phyloP scores from a whole-genome alignment of 2,329 filamentous ascomycete species.

The Fusarium lateritium region DNA sequence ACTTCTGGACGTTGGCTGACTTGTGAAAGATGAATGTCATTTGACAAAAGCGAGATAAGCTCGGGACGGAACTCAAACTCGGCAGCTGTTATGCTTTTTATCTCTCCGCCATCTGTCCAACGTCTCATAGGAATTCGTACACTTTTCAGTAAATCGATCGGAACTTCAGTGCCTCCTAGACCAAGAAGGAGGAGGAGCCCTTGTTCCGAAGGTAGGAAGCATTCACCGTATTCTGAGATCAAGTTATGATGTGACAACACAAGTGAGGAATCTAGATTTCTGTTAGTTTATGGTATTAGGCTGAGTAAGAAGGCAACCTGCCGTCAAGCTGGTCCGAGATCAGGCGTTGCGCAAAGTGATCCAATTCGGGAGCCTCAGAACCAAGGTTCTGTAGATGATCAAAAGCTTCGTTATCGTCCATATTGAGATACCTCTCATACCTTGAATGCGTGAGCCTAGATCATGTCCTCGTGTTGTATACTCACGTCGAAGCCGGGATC shows the following conservation, averaged over 20 bases:
- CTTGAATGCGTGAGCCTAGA: constrained; percentile 29
- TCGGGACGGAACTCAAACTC: constrained; percentile 46
- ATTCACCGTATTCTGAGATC: constrained; percentile 45
- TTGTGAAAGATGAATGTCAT: constrained; percentile 23
- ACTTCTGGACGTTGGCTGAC: constrained; percentile 31
- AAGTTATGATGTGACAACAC: constrained; percentile 46
- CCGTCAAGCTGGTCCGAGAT: constrained; percentile 43
- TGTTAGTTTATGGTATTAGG: not conserved
- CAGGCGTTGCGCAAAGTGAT: constrained; percentile 44
- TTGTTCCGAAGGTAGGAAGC: constrained; percentile 45
- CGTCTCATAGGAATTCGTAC: constrained; percentile 40
- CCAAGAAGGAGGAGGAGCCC: constrained; percentile 46
- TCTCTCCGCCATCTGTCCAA: constrained; percentile 50
- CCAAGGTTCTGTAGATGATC: constrained; percentile 46
- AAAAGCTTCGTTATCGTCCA: constrained; percentile 53
- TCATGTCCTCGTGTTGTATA: not conserved
- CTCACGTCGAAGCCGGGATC: constrained; percentile 55
- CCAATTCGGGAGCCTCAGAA: constrained; percentile 29
- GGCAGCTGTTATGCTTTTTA: constrained; percentile 39
- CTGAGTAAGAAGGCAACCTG: not conserved
- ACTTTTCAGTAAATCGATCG: constrained; percentile 43
- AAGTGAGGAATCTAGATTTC: constrained; percentile 19
- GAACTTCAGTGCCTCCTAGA: constrained; percentile 45
- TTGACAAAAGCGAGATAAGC: constrained; percentile 36
- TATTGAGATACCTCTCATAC: constrained; percentile 54